A percentile compares a stretch with the other conserved stretches of the same genome.
Conservation (phyloP, 2,329 filamentous ascomycete species). For the Apiospora malaysiana region DNA sequence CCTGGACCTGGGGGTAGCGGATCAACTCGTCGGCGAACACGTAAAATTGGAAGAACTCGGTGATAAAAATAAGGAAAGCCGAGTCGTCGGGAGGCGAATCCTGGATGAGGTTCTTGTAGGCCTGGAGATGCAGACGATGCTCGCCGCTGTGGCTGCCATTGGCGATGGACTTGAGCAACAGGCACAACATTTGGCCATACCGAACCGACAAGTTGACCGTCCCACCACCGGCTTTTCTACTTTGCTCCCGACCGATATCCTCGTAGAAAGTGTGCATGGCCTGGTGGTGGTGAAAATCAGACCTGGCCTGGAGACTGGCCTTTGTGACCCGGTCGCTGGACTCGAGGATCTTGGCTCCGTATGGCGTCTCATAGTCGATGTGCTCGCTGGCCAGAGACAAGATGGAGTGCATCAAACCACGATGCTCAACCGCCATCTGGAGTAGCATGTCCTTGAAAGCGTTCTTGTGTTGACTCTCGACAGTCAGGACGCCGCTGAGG, state of each 20-base stretch:
- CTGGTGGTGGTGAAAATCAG: slow-evolving; percentile 61
- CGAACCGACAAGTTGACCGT: slow-evolving; percentile 57
- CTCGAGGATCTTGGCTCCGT: slow-evolving; percentile 58
- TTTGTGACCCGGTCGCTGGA: slow-evolving; percentile 54
- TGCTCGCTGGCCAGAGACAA: slow-evolving; percentile 84
- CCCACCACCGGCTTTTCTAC: slow-evolving; percentile 50
- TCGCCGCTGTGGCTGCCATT: slow-evolving; percentile 66
- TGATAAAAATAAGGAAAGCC: slow-evolving; percentile 68
- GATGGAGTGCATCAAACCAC: slow-evolving; percentile 89
- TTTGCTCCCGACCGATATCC: slow-evolving; percentile 49
- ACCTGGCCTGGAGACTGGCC: slow-evolving; percentile 55
- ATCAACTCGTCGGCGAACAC: slow-evolving; percentile 69
- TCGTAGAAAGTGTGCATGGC: slow-evolving; percentile 59
- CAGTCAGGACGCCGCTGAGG: slow-evolving; percentile 80
- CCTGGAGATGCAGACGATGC: slow-evolving; percentile 80
- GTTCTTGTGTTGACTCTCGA: slow-evolving; percentile 81
- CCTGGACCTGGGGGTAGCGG: slow-evolving; percentile 49
- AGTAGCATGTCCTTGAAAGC: slow-evolving; percentile 86
- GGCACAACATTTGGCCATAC: slow-evolving; percentile 68
- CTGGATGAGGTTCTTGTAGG: slow-evolving; percentile 74
- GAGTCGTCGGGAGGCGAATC: slow-evolving; percentile 66
- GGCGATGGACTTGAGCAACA: slow-evolving; percentile 62
- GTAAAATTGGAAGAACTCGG: slow-evolving; percentile 87
- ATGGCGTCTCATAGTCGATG: slow-evolving; percentile 64
- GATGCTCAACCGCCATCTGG: slow-evolving; percentile 79